Conservation (phyloP, 106 monocot species). For the Gastrodia elata region DNA sequence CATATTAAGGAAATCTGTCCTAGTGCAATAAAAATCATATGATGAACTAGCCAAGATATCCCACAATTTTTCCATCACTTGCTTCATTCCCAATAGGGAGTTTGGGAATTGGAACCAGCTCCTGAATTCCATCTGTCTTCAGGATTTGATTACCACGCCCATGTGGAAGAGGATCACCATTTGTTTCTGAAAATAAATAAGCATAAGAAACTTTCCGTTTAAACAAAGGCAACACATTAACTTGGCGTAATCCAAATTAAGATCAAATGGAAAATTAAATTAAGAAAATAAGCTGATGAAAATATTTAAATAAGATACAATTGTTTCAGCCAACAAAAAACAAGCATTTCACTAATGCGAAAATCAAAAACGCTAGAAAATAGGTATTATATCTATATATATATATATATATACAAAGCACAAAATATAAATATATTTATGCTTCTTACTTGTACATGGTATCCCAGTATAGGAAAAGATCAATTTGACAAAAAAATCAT, state of each 20-base stretch:
- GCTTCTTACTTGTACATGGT: no score
- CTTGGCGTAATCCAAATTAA: neutral
- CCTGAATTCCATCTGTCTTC: conserved; percentile 28
- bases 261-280: neutral
- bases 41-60: neutral
- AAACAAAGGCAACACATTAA: neutral
- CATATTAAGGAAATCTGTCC: neutral
- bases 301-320: neutral
- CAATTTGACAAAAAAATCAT: no score
- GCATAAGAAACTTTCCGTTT: conserved; percentile 5
- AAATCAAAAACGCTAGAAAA: neutral
- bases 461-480: no score
- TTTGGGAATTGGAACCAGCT: conserved; percentile 24
- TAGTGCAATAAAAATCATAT: neutral
- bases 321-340: neutral
- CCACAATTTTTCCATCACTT: conserved; percentile 48
- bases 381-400: no score
- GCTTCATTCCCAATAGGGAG: conserved; percentile 29
- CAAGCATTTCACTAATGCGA: conserved; percentile 1
- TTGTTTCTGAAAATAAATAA: conserved; percentile 22
- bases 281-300: neutral
- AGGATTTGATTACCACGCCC: conserved; percentile 8
- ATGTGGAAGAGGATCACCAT: conserved; percentile 14
- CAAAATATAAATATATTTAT: no score
- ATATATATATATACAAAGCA: no score